Conservation (phyloP, 2,329 filamentous ascomycete genomes). For the Epichloe typhina region DNA sequence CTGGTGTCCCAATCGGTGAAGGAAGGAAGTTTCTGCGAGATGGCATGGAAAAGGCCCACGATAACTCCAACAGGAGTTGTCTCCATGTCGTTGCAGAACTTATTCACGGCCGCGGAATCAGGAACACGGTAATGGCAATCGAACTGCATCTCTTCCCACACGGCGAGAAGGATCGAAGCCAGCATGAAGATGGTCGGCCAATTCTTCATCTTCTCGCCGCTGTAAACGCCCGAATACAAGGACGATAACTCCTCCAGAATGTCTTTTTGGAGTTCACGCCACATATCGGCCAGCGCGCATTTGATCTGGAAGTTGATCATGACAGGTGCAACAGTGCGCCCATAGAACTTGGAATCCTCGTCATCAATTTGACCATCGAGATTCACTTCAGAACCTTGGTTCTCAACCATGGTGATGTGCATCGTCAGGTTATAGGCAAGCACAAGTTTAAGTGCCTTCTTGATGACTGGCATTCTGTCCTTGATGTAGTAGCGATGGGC, state of each 20-base stretch:
- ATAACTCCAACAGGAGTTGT: slow-evolving; percentile 91
- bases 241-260: slow-evolving; percentile 85
- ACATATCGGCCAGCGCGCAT: slow-evolving; percentile 93
- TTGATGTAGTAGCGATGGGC: slow-evolving; percentile 86
- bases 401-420: slow-evolving; percentile 90
- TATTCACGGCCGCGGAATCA: slow-evolving; percentile 70
- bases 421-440: slow-evolving; percentile 91
- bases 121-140: slow-evolving; percentile 93
- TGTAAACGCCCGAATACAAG: slow-evolving; percentile 96
- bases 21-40: slow-evolving; percentile 87
- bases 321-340: slow-evolving; percentile 83
- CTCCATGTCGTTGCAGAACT: slow-evolving; percentile 97
- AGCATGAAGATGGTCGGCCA: slow-evolving; percentile 99
- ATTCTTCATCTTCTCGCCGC: slow-evolving; percentile 92
- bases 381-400: slow-evolving; percentile 65
- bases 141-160: slow-evolving; percentile 99
- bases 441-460: slow-evolving; percentile 89
- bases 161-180: slow-evolving; percentile 78
- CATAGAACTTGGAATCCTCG: slow-evolving; percentile 72
- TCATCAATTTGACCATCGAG: slow-evolving; percentile 77
- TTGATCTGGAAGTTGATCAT: slow-evolving; percentile 99
- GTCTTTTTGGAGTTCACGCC: slow-evolving; percentile 93
- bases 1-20: slow-evolving; percentile 90
- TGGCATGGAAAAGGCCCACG: slow-evolving; percentile 91
- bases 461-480: slow-evolving; percentile 77